phyloP scores from a whole-genome alignment of 306 rosid genomes.

The Gastrolobium bilobum region DNA sequence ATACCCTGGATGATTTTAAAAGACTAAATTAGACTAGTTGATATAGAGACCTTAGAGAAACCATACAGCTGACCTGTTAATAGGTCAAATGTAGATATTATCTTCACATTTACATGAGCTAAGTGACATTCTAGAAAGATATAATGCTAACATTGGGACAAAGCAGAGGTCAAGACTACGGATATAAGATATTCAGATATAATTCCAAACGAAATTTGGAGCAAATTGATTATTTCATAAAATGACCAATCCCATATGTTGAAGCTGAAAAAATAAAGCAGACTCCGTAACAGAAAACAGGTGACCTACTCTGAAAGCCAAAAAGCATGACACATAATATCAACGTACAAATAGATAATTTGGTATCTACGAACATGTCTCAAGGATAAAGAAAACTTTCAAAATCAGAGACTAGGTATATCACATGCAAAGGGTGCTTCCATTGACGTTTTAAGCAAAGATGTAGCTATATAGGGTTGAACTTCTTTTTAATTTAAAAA shows the following conservation, averaged over 20 bases:
- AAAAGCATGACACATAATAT: background rate
- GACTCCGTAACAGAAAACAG: background rate
- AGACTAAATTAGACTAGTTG: conserved; percentile 21
- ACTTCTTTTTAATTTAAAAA: background rate
- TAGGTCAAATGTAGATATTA: conserved; percentile 19
- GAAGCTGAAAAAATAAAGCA: conserved; percentile 2
- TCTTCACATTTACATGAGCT: conserved; percentile 7
- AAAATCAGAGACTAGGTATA: background rate
- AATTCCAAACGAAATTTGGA: conserved; percentile 10
- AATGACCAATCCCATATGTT: conserved; percentile 20
- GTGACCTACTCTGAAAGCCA: background rate
- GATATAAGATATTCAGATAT: conserved; percentile 14
- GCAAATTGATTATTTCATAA: conserved; percentile 21
- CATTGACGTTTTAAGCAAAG: background rate
- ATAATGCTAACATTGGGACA: conserved; percentile 5
- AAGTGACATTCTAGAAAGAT: conserved; percentile 24
- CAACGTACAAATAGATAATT: background rate
- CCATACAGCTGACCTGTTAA: conserved; percentile 4
- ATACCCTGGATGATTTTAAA: conserved; percentile 62
- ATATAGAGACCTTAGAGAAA: conserved; percentile 41
- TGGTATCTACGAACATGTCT: background rate
- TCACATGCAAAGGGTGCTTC: background rate
- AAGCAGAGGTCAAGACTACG: conserved; percentile 2
- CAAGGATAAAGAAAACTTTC: background rate
- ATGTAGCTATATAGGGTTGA: background rate